Evolutionary conservation across 192 early-diverging fungal genomes (phyloP).

Genomic region (Obelidium mucronatum): DNA sequence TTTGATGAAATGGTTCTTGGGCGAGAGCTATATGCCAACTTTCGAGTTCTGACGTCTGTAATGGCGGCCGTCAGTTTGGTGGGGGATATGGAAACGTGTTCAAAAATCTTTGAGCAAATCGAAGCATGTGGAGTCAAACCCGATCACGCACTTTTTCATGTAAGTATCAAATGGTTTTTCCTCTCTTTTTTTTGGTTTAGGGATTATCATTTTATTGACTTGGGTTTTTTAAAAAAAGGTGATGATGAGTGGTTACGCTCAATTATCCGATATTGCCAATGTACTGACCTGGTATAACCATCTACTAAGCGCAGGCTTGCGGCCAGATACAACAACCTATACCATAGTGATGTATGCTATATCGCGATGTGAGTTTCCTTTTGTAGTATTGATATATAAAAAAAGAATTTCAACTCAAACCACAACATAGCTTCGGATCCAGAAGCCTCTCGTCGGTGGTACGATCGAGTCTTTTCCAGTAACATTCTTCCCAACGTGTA

Average conservation of each 20-base stretch:
- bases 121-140: constrained; percentile 23
- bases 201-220: not conserved
- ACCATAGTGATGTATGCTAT: constrained; percentile 41
- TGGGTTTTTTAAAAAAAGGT: not conserved
- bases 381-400: not conserved
- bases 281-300: constrained; percentile 37
- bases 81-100: constrained; percentile 27
- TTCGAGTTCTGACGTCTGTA: constrained; percentile 9
- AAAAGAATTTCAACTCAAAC: not conserved
- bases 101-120: constrained; percentile 24
- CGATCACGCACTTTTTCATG: constrained; percentile 35
- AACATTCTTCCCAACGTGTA: constrained; percentile 36
- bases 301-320: constrained; percentile 25
- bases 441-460: constrained; percentile 39
- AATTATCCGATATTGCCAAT: constrained; percentile 13
- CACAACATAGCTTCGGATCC: constrained; percentile 18
- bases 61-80: constrained; percentile 19
- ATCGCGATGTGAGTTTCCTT: constrained; percentile 13
- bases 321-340: constrained; percentile 30
- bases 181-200: not conserved
- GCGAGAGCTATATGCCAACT: constrained; percentile 30
- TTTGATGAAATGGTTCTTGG: constrained; percentile 34
- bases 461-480: constrained; percentile 36
- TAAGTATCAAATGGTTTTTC: not conserved
- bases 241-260: constrained; percentile 37